Evolutionary conservation across 2,329 filamentous ascomycete genomes (phyloP), one percentile per base, ranked within the genome.

Genomic region (Fusarium falciforme): DNA sequence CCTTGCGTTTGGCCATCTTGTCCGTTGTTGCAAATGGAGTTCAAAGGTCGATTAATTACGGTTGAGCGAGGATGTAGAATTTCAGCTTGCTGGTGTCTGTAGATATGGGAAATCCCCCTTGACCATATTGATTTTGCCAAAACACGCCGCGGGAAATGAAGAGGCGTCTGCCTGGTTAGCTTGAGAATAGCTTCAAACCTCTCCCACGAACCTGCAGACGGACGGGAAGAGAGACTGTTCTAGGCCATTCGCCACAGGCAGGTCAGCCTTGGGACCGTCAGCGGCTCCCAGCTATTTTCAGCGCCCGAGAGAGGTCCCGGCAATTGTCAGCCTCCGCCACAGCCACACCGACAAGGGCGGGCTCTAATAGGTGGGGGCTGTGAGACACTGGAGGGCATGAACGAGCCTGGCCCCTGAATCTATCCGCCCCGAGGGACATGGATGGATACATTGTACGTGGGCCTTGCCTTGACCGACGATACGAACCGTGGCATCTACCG

Each of bases 271-370:
- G 49, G 42, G 42, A 60, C 55, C 27, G 59, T 36, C 27, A 20
- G 49, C 42, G 31, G 22, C 22, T 20, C 22, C 16, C 33, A 69
- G 60, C 76, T 78, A 77, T 78, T 78, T 72, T 76, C 72, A 71
- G 76, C 64, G 58, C 38, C 54, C 8, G 17, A 36, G n/a, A 33
- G 38, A 38, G 59, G 31, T 33, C 20, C 54, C 59, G 52, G 54
- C 35, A 58, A 36, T 27, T 59, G 61, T 72, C 65, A 78, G 76
- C 76, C 70, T 67, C 61, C 69, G 69, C 67, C 76, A 78, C 75
- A 75, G 76, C 75, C 76, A 77, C 67, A 73, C 27, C 40, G 36
- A 59, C 52, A 72, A 44, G 55, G 38, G 40, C 57, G 1, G 52
- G 10, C 47, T 38, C 61, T 54, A 52, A 44, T 40, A 29, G 47